These are phyloP conservation scores for Penicillium polonicum DNA, from an alignment of 2,329 filamentous ascomycete species.

Conservation along the genomic window DNA sequence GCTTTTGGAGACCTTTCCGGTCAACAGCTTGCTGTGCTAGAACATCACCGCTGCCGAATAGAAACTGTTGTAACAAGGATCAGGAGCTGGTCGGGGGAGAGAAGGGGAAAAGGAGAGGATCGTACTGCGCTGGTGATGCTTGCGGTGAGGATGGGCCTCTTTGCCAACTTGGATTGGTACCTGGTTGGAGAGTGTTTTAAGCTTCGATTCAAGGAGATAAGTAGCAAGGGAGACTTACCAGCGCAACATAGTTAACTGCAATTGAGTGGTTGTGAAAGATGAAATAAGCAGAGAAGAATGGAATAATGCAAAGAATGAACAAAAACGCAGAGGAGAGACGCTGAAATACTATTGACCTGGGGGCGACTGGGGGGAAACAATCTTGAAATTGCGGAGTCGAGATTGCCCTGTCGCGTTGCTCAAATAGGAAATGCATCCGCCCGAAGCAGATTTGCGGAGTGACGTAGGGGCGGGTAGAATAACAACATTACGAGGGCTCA, in stretches of 20 bases:
- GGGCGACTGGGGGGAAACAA: constrained; percentile 8
- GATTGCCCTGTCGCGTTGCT: constrained; percentile 6
- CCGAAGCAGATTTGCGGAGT: constrained; percentile 7
- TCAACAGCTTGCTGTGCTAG: constrained; percentile 91
- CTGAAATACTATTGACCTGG: constrained; percentile 1
- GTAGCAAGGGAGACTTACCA: constrained; percentile 29
- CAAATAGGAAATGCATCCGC: constrained; percentile 19
- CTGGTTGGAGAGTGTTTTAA: constrained; percentile 43
- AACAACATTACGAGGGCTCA: background rate
- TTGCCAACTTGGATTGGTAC: constrained; percentile 82
- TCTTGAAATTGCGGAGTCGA: constrained; percentile 29
- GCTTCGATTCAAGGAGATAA: constrained; percentile 12
- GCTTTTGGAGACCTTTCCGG: constrained; percentile 70
- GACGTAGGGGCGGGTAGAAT: background rate
- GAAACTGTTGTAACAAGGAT: constrained; percentile 51
- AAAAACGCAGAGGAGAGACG: background rate
- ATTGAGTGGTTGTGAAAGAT: background rate
- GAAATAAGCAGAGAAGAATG: background rate
- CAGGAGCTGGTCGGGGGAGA: background rate
- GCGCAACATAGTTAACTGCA: constrained; percentile 36
- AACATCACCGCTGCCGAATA: constrained; percentile 89
- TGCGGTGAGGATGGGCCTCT: constrained; percentile 83
- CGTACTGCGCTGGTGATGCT: constrained; percentile 76
- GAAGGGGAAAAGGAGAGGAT: background rate
- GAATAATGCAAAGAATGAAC: constrained; percentile 6